Evolutionary conservation across 1,139 yeast genomes (phyloP).

Genomic region (Blastobotrys ciferrii): DNA sequence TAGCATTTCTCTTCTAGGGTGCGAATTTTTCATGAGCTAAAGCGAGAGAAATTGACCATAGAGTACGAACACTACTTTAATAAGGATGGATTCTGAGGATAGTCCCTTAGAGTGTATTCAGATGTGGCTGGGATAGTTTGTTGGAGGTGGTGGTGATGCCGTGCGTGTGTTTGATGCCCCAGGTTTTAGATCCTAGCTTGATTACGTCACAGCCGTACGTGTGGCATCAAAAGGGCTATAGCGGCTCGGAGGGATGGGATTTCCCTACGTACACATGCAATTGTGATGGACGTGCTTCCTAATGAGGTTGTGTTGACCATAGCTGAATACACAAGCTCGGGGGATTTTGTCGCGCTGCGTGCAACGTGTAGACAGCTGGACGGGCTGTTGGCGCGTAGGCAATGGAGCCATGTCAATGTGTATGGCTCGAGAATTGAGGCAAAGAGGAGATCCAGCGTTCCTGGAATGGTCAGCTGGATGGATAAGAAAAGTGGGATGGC

Average conservation of each 20-base stretch:
- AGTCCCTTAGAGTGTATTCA: too few species aligned
- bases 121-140: too few species aligned
- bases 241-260: not conserved
- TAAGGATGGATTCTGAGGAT: too few species aligned
- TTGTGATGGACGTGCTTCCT: slow-evolving; percentile 1
- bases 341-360: slow-evolving; percentile 5
- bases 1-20: too few species aligned
- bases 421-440: not conserved
- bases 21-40: too few species aligned
- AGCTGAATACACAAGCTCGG: not conserved
- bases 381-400: not conserved
- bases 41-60: too few species aligned
- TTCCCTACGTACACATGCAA: not conserved
- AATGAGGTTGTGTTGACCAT: not conserved
- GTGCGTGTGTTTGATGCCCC: too few species aligned
- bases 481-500: not conserved
- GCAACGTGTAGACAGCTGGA: not conserved
- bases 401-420: slow-evolving; percentile 1
- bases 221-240: slow-evolving; percentile 6
- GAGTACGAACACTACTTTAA: too few species aligned
- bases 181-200: not conserved
- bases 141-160: too few species aligned
- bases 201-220: slow-evolving; percentile 9
- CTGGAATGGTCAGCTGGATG: too few species aligned
- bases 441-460: too few species aligned